A percentile compares a stretch with the other conserved stretches of the same genome.
These are phyloP conservation scores for Colletotrichum camelliae DNA, from an alignment of 2,329 filamentous ascomycete genomes.

Conservation along the genomic window DNA sequence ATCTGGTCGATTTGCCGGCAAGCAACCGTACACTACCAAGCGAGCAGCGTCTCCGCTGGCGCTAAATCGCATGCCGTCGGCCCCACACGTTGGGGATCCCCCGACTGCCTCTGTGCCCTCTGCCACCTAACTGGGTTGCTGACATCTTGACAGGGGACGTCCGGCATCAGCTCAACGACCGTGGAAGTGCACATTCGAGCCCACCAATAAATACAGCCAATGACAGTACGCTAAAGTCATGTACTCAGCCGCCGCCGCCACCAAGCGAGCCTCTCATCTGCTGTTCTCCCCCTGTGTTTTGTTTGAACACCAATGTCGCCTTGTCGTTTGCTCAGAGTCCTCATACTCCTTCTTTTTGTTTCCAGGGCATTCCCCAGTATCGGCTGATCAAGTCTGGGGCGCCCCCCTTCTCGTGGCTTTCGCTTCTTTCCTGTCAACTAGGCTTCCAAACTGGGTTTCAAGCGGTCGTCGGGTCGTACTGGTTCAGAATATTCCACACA, in stretches of 20 bases:
- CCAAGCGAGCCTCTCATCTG: neutral
- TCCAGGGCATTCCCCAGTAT: neutral
- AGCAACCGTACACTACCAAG: neutral
- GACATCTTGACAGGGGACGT: neutral
- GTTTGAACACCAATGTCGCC: neutral
- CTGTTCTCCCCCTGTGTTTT: neutral
- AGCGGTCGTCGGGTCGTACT: slow-evolving; percentile 38
- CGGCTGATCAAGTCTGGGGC: neutral
- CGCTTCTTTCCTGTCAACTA: neutral
- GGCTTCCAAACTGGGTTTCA: neutral
- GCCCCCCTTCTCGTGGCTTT: neutral
- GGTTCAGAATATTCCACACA: slow-evolving; percentile 62
- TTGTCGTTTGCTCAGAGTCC: slow-evolving; percentile 11
- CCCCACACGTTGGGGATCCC: neutral
- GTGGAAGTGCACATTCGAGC: neutral
- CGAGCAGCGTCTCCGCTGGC: neutral
- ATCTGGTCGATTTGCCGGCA: neutral
- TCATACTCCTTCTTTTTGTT: neutral
- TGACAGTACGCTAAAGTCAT: neutral
- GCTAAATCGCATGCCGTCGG: neutral
- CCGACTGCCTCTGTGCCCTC: neutral
- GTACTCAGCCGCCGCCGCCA: slow-evolving; percentile 2
- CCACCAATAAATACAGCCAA: slow-evolving; percentile 1
- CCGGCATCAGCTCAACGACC: neutral
- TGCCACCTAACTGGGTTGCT: neutral